phyloP scores from a whole-genome alignment of 192 early-diverging fungal species.

The Umbelopsis ramanniana region DNA sequence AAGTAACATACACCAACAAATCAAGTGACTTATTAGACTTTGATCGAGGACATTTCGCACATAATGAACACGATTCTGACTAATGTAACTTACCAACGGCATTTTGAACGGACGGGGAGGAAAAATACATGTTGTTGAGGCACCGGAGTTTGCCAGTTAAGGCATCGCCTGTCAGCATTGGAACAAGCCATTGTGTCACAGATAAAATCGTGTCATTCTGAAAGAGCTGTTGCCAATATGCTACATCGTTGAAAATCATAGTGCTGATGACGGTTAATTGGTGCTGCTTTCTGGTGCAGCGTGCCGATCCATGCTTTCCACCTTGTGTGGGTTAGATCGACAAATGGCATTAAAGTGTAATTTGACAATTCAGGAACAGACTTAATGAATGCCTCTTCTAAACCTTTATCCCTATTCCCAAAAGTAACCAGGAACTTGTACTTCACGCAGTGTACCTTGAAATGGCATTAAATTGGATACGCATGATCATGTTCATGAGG shows the following conservation, averaged over 20 bases:
- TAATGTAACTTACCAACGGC: constrained; percentile 38
- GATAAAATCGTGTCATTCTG: neutral
- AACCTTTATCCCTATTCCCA: no score
- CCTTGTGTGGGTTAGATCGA: neutral
- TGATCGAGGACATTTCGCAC: no score
- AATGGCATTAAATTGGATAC: no score
- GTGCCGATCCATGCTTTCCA: neutral
- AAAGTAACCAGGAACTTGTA: no score
- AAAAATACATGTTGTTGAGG: neutral
- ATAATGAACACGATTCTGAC: neutral
- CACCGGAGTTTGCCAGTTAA: neutral
- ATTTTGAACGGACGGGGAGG: constrained; percentile 24
- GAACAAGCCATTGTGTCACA: constrained; percentile 6
- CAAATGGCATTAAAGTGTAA: neutral
- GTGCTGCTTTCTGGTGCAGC: neutral
- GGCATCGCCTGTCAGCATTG: neutral
- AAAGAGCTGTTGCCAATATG: neutral
- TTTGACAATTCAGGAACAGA: neutral
- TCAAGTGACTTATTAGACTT: no score
- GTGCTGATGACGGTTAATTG: neutral
- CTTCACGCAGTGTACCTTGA: no score
- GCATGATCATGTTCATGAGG: no score
- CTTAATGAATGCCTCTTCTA: neutral
- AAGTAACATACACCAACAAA: neutral
- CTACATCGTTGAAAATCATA: neutral